phyloP scores from a whole-genome alignment of 1,139 yeast species.

The Zygotorulaspora mrakii region DNA sequence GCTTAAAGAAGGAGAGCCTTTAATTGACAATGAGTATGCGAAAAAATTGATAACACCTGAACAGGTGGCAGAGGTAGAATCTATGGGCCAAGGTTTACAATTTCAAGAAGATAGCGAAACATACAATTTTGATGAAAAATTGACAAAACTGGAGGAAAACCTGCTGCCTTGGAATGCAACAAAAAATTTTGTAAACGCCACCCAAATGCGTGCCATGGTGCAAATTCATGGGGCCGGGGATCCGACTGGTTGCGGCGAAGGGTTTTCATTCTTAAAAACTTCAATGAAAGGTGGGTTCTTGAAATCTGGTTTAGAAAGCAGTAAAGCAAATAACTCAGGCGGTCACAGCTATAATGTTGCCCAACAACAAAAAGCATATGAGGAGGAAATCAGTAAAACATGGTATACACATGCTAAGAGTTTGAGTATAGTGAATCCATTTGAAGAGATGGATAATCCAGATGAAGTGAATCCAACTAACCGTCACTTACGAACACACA shows the following conservation, averaged over 20 bases:
- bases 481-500: constrained; percentile 27
- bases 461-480: constrained; percentile 37
- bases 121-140: constrained; percentile 45
- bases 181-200: constrained; percentile 84
- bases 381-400: constrained; percentile 81
- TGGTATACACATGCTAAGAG: constrained; percentile 85
- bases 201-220: constrained; percentile 95
- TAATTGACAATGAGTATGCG: constrained; percentile 76
- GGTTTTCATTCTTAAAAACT: constrained; percentile 82
- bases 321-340: constrained; percentile 35
- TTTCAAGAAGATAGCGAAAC: constrained; percentile 68
- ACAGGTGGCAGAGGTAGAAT: constrained; percentile 79
- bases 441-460: constrained; percentile 42
- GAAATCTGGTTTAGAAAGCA: constrained; percentile 45
- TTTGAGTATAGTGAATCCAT: constrained; percentile 47
- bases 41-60: constrained; percentile 90
- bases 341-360: constrained; percentile 78
- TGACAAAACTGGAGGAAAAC: constrained; percentile 69
- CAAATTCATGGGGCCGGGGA: constrained; percentile 97
- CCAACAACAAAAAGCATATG: constrained; percentile 86
- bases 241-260: constrained; percentile 88
- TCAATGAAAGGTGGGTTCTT: constrained; percentile 94
- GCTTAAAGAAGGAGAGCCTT: constrained; percentile 64
- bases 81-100: constrained; percentile 93
- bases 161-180: constrained; percentile 92